Conservation (phyloP, 768 basidiomycete species). For the Auricularia sp. region DNA sequence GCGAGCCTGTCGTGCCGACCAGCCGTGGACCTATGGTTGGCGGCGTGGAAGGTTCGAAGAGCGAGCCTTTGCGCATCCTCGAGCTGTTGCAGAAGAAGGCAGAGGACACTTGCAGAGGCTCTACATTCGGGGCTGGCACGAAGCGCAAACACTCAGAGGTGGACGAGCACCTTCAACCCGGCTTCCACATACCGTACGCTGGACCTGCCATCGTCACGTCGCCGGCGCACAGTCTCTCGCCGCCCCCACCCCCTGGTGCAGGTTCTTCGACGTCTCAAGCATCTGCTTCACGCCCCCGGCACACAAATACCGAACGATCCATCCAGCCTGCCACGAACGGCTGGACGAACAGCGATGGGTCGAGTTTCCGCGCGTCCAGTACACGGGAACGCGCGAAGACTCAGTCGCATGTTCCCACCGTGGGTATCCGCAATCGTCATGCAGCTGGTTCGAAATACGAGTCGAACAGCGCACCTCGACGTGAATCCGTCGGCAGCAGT, state of each 20-base stretch:
- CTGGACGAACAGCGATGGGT: not conserved
- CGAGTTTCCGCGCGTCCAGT: not conserved
- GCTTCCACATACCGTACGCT: slow-evolving; percentile 36
- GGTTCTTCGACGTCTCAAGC: not conserved
- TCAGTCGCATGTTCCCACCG: slow-evolving; percentile 4
- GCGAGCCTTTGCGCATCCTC: slow-evolving; percentile 30
- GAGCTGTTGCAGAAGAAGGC: slow-evolving; percentile 32
- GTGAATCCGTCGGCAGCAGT: not conserved
- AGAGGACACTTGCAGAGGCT: slow-evolving; percentile 16
- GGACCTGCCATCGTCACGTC: slow-evolving; percentile 23
- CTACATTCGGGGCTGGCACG: slow-evolving; percentile 16
- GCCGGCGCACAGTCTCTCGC: slow-evolving; percentile 1
- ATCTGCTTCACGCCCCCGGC: not conserved
- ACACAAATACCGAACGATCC: not conserved
- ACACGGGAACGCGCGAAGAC: not conserved
- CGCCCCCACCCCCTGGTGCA: not conserved
- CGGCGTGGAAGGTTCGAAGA: slow-evolving; percentile 23
- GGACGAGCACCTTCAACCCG: slow-evolving; percentile 17
- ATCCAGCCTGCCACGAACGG: not conserved
- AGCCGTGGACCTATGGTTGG: slow-evolving; percentile 23
- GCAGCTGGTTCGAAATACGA: not conserved
- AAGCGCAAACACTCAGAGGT: slow-evolving; percentile 36
- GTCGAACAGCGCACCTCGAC: not conserved
- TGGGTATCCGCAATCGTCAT: not conserved
- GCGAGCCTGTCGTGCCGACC: slow-evolving; percentile 23